Base-by-base conservation (phyloP, 2,329 filamentous ascomycete species). In the Aureobasidium leucospermi region DNA sequence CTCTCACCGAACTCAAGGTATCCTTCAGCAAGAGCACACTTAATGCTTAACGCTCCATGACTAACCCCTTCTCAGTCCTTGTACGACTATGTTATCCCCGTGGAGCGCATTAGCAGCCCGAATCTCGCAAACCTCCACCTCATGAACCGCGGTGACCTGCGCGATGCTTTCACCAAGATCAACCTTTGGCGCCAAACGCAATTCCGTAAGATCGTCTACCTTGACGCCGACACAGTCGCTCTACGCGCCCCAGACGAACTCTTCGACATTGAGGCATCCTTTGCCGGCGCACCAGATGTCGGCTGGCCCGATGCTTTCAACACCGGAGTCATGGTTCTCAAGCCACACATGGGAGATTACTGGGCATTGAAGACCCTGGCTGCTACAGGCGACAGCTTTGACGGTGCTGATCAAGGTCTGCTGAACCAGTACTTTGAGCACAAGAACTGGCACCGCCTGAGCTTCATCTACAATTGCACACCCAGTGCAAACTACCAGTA, bases 271-370 rank as follows among this genome's bases (percentile, higher is more conserved):
- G 75, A 82, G 10, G 79, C 79, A 36, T 67, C 77, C 29, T 86
- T 88, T 66, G 84, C 85, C 29, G 85, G 94, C 2, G 91, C 89
- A 10, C 92, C 94, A 34, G 94, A 99, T 73, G 91, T 97, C 67
- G 94, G 94, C 66, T 99, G 94, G 94, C 94, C 94, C 36, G 94
- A 99, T 75, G 83, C 92, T 62, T 97, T 97, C 84, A 99, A 99
- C 75, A 91, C 89, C n/a, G 94, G 94, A 68, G 85, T 99, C 67
- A 95, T 99, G 90, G 90, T 91, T 38, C 75, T 99, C 61, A 87
- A 81, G 15, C 94, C 94, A 36, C 88, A 93, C 74, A 79, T 92
- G 81, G 88, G 87, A 60, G 92, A 96, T 65, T 97, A 92, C 74
- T 87, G 90, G 75, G 88, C 90, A 43, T 80, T 99, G 70, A 79